These are phyloP conservation scores for Myrica gale DNA, from an alignment of 306 rosid genomes.

Conservation along the genomic window DNA sequence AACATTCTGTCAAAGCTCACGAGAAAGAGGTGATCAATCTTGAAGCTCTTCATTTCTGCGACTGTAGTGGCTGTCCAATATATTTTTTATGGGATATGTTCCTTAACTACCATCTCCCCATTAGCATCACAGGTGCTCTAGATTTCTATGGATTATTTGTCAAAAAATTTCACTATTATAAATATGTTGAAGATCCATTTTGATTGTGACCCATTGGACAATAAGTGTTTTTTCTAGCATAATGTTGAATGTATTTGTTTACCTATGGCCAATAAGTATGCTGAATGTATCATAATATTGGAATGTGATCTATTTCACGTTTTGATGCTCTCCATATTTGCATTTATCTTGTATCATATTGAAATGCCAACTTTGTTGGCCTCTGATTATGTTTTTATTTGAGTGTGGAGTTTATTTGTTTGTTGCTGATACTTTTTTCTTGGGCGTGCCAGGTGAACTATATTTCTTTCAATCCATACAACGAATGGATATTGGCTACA, in stretches of 20 bases:
- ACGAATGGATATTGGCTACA: constrained; percentile 87
- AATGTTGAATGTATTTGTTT: not conserved
- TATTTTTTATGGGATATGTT: not conserved
- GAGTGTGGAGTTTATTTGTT: not conserved
- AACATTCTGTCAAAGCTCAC: constrained; percentile 68
- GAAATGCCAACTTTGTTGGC: not conserved
- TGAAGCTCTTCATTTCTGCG: not conserved
- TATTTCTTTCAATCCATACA: constrained; percentile 75
- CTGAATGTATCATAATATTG: too few relatives aligned
- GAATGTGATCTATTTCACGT: too few relatives aligned
- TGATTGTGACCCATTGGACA: not conserved
- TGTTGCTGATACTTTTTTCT: constrained; percentile 8
- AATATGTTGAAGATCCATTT: not conserved
- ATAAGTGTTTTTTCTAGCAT: not conserved
- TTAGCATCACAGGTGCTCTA: not conserved
- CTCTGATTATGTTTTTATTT: not conserved
- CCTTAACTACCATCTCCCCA: not conserved
- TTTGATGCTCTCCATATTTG: not conserved
- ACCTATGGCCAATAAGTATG: too few relatives aligned
- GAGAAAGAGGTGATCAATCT: constrained; percentile 66
- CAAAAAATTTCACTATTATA: not conserved
- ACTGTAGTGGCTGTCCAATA: not conserved
- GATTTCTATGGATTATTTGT: not conserved
- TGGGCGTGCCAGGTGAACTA: constrained; percentile 68
- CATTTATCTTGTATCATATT: not conserved